Evolutionary conservation across 805 yeast species (phyloP).

Genomic region (Candida succiphila): DNA sequence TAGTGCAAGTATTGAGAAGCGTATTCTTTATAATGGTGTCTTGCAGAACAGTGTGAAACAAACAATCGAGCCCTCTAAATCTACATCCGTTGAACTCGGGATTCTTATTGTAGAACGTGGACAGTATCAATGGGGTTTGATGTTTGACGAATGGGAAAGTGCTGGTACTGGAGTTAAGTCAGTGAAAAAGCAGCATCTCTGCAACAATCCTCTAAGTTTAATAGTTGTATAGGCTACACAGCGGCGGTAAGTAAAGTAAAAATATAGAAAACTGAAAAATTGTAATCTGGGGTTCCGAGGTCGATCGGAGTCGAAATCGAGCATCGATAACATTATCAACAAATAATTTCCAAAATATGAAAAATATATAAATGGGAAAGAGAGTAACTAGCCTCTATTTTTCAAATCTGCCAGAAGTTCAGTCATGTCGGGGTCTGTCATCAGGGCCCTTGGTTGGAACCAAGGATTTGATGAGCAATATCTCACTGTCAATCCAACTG

Average conservation of each 20-base stretch:
- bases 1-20: conserved; percentile 34
- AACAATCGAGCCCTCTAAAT: conserved; percentile 31
- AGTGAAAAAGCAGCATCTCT: conserved; percentile 24
- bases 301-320: no score
- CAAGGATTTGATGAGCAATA: conserved; percentile 44
- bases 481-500: conserved; percentile 63
- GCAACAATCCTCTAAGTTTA: conserved; percentile 26
- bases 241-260: no score
- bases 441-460: conserved; percentile 55
- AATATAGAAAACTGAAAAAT: no score
- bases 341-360: no score
- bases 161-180: conserved; percentile 11
- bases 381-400: no score
- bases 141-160: conserved; percentile 36
- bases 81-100: conserved; percentile 35
- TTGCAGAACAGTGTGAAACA: conserved; percentile 44
- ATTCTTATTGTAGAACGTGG: conserved; percentile 67
- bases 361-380: no score
- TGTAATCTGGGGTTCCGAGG: no score
- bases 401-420: no score
- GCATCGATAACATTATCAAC: no score
- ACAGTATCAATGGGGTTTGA: conserved; percentile 70
- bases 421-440: conserved; percentile 48
- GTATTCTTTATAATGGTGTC: conserved; percentile 63
- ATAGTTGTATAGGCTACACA: conserved; percentile 11